These are phyloP conservation scores for Tricladium varicosporioides DNA, from an alignment of 2,329 filamentous ascomycete genomes.

Conservation along the genomic window DNA sequence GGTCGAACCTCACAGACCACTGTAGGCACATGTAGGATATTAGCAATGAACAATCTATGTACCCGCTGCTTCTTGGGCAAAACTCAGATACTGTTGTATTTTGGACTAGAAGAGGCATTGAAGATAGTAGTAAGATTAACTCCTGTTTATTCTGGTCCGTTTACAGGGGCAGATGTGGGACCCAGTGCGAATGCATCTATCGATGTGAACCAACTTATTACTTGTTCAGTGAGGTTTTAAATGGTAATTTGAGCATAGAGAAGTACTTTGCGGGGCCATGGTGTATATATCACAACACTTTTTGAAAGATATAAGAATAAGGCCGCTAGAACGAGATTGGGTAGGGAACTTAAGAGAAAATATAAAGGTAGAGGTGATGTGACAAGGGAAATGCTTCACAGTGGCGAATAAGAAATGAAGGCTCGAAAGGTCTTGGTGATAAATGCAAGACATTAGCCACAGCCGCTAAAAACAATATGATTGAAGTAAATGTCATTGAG, in stretches of 20 bases:
- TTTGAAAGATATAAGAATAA: too few relatives aligned
- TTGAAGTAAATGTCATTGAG: neutral
- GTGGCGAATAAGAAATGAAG: neutral
- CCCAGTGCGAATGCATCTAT: constrained; percentile 32
- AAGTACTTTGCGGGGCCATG: constrained; percentile 65
- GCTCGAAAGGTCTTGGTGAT: neutral
- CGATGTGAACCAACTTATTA: constrained; percentile 53
- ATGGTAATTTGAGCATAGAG: constrained; percentile 41
- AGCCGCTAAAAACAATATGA: too few relatives aligned
- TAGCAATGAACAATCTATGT: constrained; percentile 67
- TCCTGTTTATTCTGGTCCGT: constrained; percentile 61
- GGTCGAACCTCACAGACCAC: constrained; percentile 74
- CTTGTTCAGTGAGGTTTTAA: constrained; percentile 46
- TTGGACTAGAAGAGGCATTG: constrained; percentile 39
- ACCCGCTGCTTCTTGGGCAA: constrained; percentile 62
- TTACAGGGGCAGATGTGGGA: constrained; percentile 37
- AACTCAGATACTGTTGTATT: constrained; percentile 63
- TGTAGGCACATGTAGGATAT: constrained; percentile 70
- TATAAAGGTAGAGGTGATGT: neutral
- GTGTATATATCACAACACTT: too few relatives aligned
- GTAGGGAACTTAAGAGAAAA: neutral
- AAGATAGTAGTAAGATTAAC: constrained; percentile 57
- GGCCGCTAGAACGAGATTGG: neutral
- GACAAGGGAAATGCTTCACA: neutral
- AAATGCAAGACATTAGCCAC: neutral